Conservation (phyloP, 169 alveolate genomes). For the Eimeria zaria region DNA sequence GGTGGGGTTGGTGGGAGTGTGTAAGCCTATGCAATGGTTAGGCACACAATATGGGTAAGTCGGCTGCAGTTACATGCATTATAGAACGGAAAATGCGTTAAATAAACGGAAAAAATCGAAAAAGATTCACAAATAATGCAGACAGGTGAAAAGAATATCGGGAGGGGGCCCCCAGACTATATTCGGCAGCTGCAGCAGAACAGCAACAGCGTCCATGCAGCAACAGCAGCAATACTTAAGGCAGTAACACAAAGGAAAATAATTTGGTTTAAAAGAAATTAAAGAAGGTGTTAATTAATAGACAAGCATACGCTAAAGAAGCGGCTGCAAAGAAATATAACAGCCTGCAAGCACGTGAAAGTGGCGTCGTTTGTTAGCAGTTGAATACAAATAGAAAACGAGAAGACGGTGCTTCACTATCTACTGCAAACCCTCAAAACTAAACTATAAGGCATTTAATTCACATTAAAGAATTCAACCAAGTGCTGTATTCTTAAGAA, state of each 20-base stretch:
- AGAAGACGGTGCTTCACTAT: neutral
- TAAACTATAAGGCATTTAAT: too few species aligned
- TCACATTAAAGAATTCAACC: too few species aligned
- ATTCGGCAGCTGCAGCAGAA: neutral
- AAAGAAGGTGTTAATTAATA: neutral
- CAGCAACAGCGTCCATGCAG: neutral
- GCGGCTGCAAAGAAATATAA: neutral
- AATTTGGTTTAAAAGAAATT: neutral
- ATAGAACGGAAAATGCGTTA: neutral
- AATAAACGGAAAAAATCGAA: neutral
- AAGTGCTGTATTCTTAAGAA: too few species aligned
- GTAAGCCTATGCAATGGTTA: neutral
- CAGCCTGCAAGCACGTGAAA: neutral
- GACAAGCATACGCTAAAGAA: neutral
- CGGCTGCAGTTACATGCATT: neutral
- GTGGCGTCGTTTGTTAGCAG: neutral
- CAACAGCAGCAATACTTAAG: neutral
- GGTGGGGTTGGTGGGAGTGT: neutral
- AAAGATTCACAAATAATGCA: neutral
- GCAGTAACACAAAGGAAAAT: neutral
- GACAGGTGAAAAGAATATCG: neutral
- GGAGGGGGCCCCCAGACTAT: neutral
- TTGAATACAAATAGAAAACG: neutral
- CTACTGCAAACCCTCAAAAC: too few species aligned
- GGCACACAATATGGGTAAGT: neutral